Conservation (phyloP, 2,329 filamentous ascomycete genomes). For the Aspergillus arachidicola region DNA sequence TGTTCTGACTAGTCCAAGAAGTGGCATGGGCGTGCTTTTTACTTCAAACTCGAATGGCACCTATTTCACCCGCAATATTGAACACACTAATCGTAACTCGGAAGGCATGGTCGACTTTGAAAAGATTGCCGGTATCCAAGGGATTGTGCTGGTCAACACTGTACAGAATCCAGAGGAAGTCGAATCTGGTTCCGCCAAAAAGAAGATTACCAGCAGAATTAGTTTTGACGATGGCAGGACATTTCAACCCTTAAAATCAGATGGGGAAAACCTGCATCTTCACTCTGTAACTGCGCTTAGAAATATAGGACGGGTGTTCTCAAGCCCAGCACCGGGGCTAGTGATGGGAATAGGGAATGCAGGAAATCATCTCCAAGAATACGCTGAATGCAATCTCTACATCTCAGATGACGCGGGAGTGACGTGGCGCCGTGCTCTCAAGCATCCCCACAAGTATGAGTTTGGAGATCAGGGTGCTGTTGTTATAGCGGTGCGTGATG, state of each 20-base stretch:
- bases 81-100: slow-evolving; percentile 84
- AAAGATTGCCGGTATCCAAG: slow-evolving; percentile 87
- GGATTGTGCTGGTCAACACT: slow-evolving; percentile 85
- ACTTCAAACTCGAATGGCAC: slow-evolving; percentile 98
- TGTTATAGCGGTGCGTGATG: slow-evolving; percentile 77
- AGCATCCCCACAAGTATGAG: slow-evolving; percentile 91
- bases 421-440: slow-evolving; percentile 73
- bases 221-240: slow-evolving; percentile 94
- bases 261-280: slow-evolving; percentile 72
- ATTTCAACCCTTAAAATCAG: slow-evolving; percentile 72
- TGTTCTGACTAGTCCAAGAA: slow-evolving; percentile 69
- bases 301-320: slow-evolving; percentile 86
- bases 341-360: slow-evolving; percentile 94
- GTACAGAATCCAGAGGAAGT: slow-evolving; percentile 85
- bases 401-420: slow-evolving; percentile 89
- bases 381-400: slow-evolving; percentile 76
- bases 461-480: slow-evolving; percentile 93
- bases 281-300: slow-evolving; percentile 86
- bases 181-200: slow-evolving; percentile 60
- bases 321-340: slow-evolving; percentile 87
- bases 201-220: slow-evolving; percentile 73
- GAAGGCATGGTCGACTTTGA: slow-evolving; percentile 89
- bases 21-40: slow-evolving; percentile 83
- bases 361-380: slow-evolving; percentile 71
- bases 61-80: slow-evolving; percentile 88